Evolutionary conservation across 306 rosid genomes (phyloP).

Genomic region (Dryas drummondii): DNA sequence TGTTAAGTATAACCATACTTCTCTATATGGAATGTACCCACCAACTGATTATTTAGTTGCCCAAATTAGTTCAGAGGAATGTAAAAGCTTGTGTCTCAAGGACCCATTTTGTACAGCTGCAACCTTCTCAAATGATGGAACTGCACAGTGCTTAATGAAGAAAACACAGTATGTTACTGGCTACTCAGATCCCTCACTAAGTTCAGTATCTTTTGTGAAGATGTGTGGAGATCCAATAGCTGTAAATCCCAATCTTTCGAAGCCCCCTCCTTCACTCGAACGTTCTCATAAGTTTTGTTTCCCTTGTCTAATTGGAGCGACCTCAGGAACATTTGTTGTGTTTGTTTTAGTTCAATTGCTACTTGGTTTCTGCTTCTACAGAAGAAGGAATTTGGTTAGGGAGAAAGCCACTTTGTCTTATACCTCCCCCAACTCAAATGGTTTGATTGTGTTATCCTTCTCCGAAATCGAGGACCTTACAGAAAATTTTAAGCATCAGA

Average conservation of each 20-base stretch:
- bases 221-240: conserved; percentile 67
- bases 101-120: conserved; percentile 57
- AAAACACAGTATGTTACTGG: conserved; percentile 60
- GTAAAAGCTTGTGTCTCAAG: conserved; percentile 54
- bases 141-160: conserved; percentile 55
- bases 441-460: conserved; percentile 51
- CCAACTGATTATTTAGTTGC: conserved; percentile 47
- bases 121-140: conserved; percentile 68
- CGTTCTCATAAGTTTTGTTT: conserved; percentile 40
- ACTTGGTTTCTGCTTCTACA: conserved; percentile 47
- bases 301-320: conserved; percentile 59
- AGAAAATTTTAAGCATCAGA: conserved; percentile 47
- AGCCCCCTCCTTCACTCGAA: conserved; percentile 28
- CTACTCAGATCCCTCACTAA: conserved; percentile 57
- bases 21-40: conserved; percentile 66
- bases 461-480: conserved; percentile 65
- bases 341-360: conserved; percentile 55
- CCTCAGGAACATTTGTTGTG: conserved; percentile 50
- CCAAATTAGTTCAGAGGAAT: conserved; percentile 48
- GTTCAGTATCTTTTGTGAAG: conserved; percentile 63
- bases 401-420: conserved; percentile 36
- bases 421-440: conserved; percentile 45
- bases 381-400: conserved; percentile 37
- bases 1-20: conserved; percentile 34
- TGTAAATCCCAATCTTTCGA: conserved; percentile 44